phyloP scores from a whole-genome alignment of 2,329 filamentous ascomycete genomes.

The Trichoderma atrobrunneum region DNA sequence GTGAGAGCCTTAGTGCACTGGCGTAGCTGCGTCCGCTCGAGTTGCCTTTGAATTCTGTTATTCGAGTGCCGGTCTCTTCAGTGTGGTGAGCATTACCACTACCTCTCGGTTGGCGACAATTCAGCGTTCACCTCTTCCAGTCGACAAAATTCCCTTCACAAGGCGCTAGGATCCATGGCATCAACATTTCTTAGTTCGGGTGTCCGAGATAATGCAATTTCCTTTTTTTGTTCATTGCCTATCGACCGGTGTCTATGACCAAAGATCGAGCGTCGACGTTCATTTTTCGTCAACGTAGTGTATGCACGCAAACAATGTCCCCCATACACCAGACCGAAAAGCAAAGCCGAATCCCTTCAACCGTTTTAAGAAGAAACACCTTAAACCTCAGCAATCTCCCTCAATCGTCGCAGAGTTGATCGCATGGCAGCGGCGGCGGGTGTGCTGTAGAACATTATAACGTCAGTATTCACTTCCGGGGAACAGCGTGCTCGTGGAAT shows the following conservation, averaged over 20 bases:
- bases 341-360: constrained; percentile 40
- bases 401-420: constrained; percentile 94
- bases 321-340: constrained; percentile 48
- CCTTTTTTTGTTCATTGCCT: constrained; percentile 42
- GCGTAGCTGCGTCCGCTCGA: neutral
- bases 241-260: constrained; percentile 42
- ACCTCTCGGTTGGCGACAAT: neutral
- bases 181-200: neutral
- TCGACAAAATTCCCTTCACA: neutral
- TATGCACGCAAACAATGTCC: constrained; percentile 44
- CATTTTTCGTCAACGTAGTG: constrained; percentile 42
- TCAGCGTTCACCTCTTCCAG: neutral
- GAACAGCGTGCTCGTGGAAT: neutral
- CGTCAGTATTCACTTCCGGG: constrained; percentile 27
- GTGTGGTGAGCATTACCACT: neutral
- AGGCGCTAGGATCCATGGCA: neutral
- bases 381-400: constrained; percentile 96
- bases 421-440: constrained; percentile 90
- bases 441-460: constrained; percentile 56
- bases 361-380: constrained; percentile 33
- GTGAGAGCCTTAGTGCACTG: neutral
- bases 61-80: neutral
- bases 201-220: constrained; percentile 35
- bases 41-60: neutral
- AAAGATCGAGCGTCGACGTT: constrained; percentile 41